These are phyloP conservation scores for Aspergillus tamarii DNA, from an alignment of 2,329 filamentous ascomycete species.

Conservation along the genomic window DNA sequence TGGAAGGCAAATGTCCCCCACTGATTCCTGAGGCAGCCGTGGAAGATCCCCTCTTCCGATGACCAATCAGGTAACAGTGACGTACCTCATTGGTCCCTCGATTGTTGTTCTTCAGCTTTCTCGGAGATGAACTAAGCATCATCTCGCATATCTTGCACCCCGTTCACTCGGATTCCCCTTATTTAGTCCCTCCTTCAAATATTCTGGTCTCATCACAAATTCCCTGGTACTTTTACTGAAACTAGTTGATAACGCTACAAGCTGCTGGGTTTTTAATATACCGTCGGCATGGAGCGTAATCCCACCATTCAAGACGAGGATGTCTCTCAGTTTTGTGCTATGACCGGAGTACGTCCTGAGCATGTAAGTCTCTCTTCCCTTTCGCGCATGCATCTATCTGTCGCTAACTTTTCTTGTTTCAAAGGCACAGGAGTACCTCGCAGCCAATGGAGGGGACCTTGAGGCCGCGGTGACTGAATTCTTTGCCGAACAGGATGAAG, in stretches of 20 bases:
- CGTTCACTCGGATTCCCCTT: not conserved
- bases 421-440: constrained; percentile 70
- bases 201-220: not conserved
- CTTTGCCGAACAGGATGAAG: constrained; percentile 55
- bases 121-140: not conserved
- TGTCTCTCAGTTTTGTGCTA: constrained; percentile 57
- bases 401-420: not conserved
- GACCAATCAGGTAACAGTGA: constrained; percentile 45
- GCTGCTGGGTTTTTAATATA: constrained; percentile 3
- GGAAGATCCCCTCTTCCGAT: constrained; percentile 33
- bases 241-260: not conserved
- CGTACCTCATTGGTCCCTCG: constrained; percentile 28
- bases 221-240: not conserved
- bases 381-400: not conserved
- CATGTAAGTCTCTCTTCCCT: constrained; percentile 45
- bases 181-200: not conserved
- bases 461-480: constrained; percentile 64
- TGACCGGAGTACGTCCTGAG: constrained; percentile 57
- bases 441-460: constrained; percentile 68
- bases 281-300: constrained; percentile 38
- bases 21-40: constrained; percentile 20
- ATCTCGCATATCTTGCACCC: not conserved
- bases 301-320: constrained; percentile 45
- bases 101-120: constrained; percentile 14
- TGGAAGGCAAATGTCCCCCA: not conserved